Percentiles rank a stretch among this genome's conserved stretches.
phyloP scores from a whole-genome alignment of 495 filamentous ascomycete genomes.

The Mytilinidion resinicola region DNA sequence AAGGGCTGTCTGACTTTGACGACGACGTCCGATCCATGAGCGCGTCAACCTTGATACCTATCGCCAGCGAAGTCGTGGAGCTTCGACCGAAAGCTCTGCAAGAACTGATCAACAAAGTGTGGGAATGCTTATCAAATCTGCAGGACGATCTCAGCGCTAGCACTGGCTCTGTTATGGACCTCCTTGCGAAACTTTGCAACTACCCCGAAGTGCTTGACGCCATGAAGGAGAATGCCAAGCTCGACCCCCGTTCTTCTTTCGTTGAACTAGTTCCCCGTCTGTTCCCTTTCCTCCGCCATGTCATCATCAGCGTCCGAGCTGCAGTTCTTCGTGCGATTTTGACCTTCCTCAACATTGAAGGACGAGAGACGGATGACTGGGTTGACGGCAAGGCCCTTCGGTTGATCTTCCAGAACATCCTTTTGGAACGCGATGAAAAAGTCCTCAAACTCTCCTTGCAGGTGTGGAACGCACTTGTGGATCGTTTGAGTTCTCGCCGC shows the following conservation, averaged over 20 bases:
- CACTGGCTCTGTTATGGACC: slow-evolving; percentile 95
- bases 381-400: slow-evolving; percentile 82
- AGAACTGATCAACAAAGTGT: slow-evolving; percentile 84
- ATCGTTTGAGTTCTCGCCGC: slow-evolving; percentile 54
- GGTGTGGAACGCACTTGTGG: slow-evolving; percentile 76
- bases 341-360: slow-evolving; percentile 83
- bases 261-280: slow-evolving; percentile 84
- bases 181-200: slow-evolving; percentile 89
- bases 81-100: slow-evolving; percentile 71
- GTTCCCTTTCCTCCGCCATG: slow-evolving; percentile 94
- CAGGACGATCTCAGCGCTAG: slow-evolving; percentile 95
- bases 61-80: slow-evolving; percentile 86
- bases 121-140: slow-evolving; percentile 91
- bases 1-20: slow-evolving; percentile 80
- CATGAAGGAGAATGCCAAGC: slow-evolving; percentile 83
- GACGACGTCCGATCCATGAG: slow-evolving; percentile 97
- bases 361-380: slow-evolving; percentile 80
- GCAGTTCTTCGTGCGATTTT: slow-evolving; percentile 88
- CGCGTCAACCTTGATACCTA: slow-evolving; percentile 90
- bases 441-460: slow-evolving; percentile 74
- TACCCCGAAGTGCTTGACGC: slow-evolving; percentile 88
- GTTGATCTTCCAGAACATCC: slow-evolving; percentile 86
- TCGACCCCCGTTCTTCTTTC: slow-evolving; percentile 80
- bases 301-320: slow-evolving; percentile 88
- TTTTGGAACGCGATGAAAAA: slow-evolving; percentile 83